Evolutionary conservation across 148 eudicot genomes (phyloP), one percentile per base, ranked within the genome.

Genomic region (Vaccinium vitisidaea): DNA sequence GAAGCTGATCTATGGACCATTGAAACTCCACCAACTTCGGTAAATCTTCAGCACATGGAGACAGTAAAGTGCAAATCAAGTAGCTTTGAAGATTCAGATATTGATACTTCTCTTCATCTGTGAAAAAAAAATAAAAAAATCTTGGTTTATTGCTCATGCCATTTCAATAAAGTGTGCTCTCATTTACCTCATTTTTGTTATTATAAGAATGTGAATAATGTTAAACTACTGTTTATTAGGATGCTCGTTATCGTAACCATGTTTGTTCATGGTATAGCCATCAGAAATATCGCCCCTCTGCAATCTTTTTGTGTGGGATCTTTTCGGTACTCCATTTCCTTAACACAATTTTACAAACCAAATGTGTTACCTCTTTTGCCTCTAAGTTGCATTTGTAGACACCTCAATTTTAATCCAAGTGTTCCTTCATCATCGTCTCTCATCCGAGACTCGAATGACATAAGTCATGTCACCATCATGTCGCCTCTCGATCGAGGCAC

Each of bases 311-410:
- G 6, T 50, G 13, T 50, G 13, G 46, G 5, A 5, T 43, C 46
- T 43, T 43, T 43, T 43, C 46, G 0, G 46, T 43, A 43, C 46
- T 43, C 46, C 46, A 43, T 43, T 43, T 43, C 46, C 46, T 43
- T 36, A 1, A 36, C 39, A 36, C 39, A 1, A 36, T 36, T 36
- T 36, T 36, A 30, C 95, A 90, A 86, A 92, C 83, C 75, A 86
- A 65, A n/a, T 88, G 90, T 61, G 90, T 86, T 10, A 88, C 88
- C 49, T 86, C 94, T 76, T 90, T 92, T 8, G 87, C 56, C 39
- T 93, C 88, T 95, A 90, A 32, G 77, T 69, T 16, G 75, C 85
- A n/a, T n/a, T n/a, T n/a, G n/a, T n/a, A n/a, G n/a, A n/a, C n/a
- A n/a, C n/a, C n/a, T n/a, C n/a, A n/a, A n/a, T n/a, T n/a, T n/a